Evolutionary conservation across 2,329 filamentous ascomycete genomes (phyloP).

Genomic region (Xylariaceae sp.): DNA sequence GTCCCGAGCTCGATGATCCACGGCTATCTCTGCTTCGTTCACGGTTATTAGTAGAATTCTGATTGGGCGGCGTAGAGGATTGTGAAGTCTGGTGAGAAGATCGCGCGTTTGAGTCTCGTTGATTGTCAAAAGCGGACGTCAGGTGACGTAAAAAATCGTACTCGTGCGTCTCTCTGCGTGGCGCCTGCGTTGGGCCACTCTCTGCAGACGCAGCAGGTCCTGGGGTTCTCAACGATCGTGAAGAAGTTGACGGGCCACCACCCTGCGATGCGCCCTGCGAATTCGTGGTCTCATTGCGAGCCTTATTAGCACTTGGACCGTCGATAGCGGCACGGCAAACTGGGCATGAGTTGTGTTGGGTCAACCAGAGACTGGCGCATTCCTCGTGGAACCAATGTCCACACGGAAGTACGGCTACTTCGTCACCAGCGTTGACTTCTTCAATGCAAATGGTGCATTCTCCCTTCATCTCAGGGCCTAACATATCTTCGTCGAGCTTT

Average conservation of each 20-base stretch:
- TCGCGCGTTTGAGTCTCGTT: conserved; percentile 27
- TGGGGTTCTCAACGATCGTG: conserved; percentile 17
- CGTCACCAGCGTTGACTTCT: conserved; percentile 64
- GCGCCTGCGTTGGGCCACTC: conserved; percentile 19
- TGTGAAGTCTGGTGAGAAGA: conserved; percentile 21
- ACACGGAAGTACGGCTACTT: conserved; percentile 76
- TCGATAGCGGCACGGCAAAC: conserved; percentile 63
- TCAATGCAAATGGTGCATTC: conserved; percentile 98
- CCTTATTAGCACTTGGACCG: conserved; percentile 28
- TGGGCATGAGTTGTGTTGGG: conserved; percentile 88
- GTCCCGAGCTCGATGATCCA: conserved; percentile 35
- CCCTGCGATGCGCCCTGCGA: conserved; percentile 2
- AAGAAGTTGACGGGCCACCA: conserved; percentile 16
- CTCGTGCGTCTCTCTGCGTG: conserved; percentile 16
- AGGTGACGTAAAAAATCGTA: conserved; percentile 23
- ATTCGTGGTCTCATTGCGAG: conserved; percentile 14
- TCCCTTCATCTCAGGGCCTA: conserved; percentile 59
- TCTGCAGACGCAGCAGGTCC: conserved; percentile 13
- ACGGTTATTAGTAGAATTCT: conserved; percentile 24
- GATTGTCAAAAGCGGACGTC: conserved; percentile 13
- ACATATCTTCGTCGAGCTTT: conserved; percentile 63
- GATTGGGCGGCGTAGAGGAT: conserved; percentile 25
- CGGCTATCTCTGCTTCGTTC: conserved; percentile 32
- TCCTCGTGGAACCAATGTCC: conserved; percentile 88
- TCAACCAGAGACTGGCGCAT: conserved; percentile 79